Evolutionary conservation across 83 land plant species (phyloP).

Genomic region (Picea abies): DNA sequence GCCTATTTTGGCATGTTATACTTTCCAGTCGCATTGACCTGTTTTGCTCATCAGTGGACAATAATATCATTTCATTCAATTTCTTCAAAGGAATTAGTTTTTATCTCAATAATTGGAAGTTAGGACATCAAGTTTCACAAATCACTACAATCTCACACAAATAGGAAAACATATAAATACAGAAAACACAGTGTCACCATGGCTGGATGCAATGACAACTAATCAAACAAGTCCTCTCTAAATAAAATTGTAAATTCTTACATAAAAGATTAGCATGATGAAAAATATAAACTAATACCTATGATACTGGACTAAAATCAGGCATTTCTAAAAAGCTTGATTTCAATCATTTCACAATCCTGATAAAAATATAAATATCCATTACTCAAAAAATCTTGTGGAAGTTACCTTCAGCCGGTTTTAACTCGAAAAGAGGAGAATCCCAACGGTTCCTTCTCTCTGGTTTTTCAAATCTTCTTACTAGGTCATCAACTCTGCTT

Average conservation of each 20-base stretch:
- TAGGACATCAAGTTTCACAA: too few species aligned
- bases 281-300: not conserved
- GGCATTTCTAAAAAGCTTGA: too few species aligned
- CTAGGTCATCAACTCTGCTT: conserved; percentile 84
- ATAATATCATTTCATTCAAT: too few species aligned
- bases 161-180: too few species aligned
- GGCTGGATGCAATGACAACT: too few species aligned
- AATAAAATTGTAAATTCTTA: not conserved
- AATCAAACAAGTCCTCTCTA: not conserved
- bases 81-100: too few species aligned
- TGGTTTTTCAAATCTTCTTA: conserved; percentile 93
- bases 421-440: conserved; percentile 85
- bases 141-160: too few species aligned
- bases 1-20: too few species aligned
- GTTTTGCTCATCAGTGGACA: too few species aligned
- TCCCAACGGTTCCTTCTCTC: conserved; percentile 95
- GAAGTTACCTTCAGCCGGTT: conserved; percentile 61
- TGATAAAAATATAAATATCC: not conserved
- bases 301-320: not conserved
- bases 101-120: too few species aligned
- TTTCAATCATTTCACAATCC: not conserved
- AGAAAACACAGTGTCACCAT: too few species aligned
- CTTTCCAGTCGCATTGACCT: too few species aligned
- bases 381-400: not conserved
- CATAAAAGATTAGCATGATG: not conserved